Base-by-base conservation (phyloP, 306 rosid species). In the Canavalia ensiformis region DNA sequence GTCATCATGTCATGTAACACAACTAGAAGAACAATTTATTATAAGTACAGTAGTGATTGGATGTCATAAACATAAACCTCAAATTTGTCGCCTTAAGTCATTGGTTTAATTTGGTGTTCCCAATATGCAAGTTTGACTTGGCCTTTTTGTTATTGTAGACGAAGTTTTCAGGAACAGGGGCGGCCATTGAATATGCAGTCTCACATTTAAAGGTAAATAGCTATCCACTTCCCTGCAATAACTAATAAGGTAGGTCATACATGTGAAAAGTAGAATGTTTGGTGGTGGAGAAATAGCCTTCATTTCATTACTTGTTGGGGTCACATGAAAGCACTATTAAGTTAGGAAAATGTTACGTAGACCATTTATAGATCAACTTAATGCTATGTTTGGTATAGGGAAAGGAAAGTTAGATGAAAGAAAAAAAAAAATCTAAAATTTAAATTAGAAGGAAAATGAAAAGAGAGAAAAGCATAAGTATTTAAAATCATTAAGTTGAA, bases 111-210 rank as follows among this genome's bases (percentile, higher is more conserved):
- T 72, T 68, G 52, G 72, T 62, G 62, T 55, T 66, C 67, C 18
- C 50, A 58, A 51, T 80, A 34, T 33, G 30, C 52, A 47, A 37
- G 33, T 54, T 66, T 79, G 83, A 82, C 71, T 45, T 2, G 10
- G 25, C 37, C 47, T 3, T 63, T 56, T 64, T 44, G 31, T 57
- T 42, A 28, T 0, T 73, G 86, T 90, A 92, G 97, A 88, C 68
- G 45, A 92, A 87, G 77, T 79, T 89, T 76, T 76, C 94, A 6
- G 97, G 97, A 84, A 81, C 81, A 13, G 97, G 97, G 76, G 97
- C 97, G 3, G 97, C 97, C 77, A 86, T 92, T 81, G 97, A 92
- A 87, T 92, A 92, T 87, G 97, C 97, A 8, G 90, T 92, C 6
- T 7, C 87, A 67, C 89, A 91, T 74, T 86, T 92, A 45, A 92